Percentiles rank a stretch among this genome's conserved stretches.
phyloP scores from a whole-genome alignment of 768 basidiomycete species.

The Hebeloma cylindrosporum region DNA sequence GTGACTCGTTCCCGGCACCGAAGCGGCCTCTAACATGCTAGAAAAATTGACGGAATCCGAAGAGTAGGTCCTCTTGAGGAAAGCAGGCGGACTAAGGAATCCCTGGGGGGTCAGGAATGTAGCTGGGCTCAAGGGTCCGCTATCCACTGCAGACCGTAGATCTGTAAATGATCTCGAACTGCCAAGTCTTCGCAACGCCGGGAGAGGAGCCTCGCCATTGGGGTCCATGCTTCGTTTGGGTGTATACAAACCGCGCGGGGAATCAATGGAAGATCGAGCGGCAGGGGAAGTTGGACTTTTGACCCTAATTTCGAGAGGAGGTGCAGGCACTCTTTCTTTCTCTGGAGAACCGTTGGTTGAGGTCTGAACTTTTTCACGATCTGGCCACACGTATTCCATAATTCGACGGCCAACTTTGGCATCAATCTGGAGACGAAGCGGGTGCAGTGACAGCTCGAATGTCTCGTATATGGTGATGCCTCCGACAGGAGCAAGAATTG shows the following conservation, averaged over 20 bases:
- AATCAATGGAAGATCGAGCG: constrained; percentile 51
- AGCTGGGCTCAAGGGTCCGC: constrained; percentile 27
- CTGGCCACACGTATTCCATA: constrained; percentile 87
- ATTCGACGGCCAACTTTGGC: constrained; percentile 76
- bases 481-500: constrained; percentile 84
- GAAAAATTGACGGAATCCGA: constrained; percentile 24
- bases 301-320: constrained; percentile 18
- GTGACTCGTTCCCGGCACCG: constrained; percentile 11
- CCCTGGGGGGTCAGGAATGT: constrained; percentile 27
- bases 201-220: constrained; percentile 25
- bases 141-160: constrained; percentile 47
- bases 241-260: constrained; percentile 38
- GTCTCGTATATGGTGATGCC: constrained; percentile 88
- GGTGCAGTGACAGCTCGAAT: constrained; percentile 81
- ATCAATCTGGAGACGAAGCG: constrained; percentile 85
- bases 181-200: constrained; percentile 51
- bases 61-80: constrained; percentile 24
- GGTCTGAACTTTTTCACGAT: constrained; percentile 43
- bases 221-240: constrained; percentile 11
- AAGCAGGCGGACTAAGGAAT: constrained; percentile 24
- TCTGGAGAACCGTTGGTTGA: constrained; percentile 23
- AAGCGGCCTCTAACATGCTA: constrained; percentile 15
- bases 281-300: constrained; percentile 26
- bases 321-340: constrained; percentile 15
- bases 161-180: constrained; percentile 73